phyloP scores from a whole-genome alignment of 805 yeast species.

The Sugiyamaella floridensis region DNA sequence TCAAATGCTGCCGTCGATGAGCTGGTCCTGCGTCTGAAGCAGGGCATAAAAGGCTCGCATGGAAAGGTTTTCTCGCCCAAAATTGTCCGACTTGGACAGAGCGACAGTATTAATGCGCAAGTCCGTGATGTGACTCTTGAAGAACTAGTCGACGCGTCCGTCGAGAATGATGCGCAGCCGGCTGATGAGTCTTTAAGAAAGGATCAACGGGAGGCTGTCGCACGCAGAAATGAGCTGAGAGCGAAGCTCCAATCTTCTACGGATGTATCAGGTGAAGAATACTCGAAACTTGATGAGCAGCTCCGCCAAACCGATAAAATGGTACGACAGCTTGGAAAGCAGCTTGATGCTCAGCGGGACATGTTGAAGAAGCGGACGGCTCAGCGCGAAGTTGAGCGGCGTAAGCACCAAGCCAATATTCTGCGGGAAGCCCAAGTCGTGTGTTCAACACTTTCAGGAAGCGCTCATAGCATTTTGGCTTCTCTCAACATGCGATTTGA shows the following conservation, averaged over 20 bases:
- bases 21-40: constrained; percentile 69
- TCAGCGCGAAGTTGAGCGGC: constrained; percentile 68
- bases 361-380: constrained; percentile 62
- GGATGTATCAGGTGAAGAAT: constrained; percentile 24
- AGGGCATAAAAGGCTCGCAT: constrained; percentile 49
- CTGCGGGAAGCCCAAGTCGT: constrained; percentile 73
- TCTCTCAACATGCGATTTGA: constrained; percentile 71
- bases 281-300: constrained; percentile 32
- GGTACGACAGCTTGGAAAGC: constrained; percentile 55
- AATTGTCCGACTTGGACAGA: constrained; percentile 80
- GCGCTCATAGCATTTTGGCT: constrained; percentile 83
- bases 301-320: constrained; percentile 36
- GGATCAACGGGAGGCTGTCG: constrained; percentile 45
- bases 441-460: constrained; percentile 87
- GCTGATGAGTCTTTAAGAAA: constrained; percentile 39
- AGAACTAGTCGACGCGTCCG: constrained; percentile 65
- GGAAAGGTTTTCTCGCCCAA: constrained; percentile 48
- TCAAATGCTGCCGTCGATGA: constrained; percentile 99
- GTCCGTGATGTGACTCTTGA: constrained; percentile 82
- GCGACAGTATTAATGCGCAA: constrained; percentile 78
- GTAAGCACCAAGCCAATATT: constrained; percentile 67
- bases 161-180: constrained; percentile 34
- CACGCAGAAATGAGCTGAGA: constrained; percentile 52
- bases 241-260: constrained; percentile 28
- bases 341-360: constrained; percentile 66